Evolutionary conservation across 2,329 filamentous ascomycete species (phyloP).

Genomic region (Escovopsis sp.): DNA sequence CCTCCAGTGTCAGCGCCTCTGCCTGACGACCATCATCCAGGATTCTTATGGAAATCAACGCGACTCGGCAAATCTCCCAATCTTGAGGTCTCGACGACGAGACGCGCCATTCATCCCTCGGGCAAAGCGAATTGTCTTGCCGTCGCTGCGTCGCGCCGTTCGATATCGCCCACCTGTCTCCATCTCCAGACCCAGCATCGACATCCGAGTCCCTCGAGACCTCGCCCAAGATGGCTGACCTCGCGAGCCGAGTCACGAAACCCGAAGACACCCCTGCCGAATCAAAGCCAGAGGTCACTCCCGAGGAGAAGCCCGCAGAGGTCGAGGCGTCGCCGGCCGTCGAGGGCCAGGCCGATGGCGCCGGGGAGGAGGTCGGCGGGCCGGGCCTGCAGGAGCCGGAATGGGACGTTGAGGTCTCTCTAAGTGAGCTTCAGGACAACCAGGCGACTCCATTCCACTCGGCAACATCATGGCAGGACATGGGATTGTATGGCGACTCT

Average conservation of each 20-base stretch:
- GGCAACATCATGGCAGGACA: conserved; percentile 66
- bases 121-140: no score
- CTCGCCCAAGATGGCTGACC: conserved; percentile 26
- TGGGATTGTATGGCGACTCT: conserved; percentile 49
- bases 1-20: not conserved
- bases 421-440: conserved; percentile 78
- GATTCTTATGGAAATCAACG: no score
- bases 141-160: not conserved
- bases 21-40: no score
- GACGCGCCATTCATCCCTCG: conserved; percentile 3
- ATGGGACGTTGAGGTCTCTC: conserved; percentile 82
- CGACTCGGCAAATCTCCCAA: no score
- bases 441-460: conserved; percentile 79
- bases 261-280: conserved; percentile 18
- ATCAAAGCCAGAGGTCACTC: conserved; percentile 1
- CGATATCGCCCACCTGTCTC: not conserved
- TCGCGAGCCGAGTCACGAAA: conserved; percentile 35
- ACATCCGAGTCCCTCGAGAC: not conserved
- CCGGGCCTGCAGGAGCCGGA: conserved; percentile 53
- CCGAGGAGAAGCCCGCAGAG: conserved; percentile 9
- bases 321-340: conserved; percentile 9
- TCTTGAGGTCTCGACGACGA: not conserved
- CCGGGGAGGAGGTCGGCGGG: conserved; percentile 23
- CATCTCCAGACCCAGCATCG: not conserved
- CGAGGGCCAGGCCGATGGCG: conserved; percentile 22